A percentile compares a stretch with the other conserved stretches of the same genome.
Conservation (phyloP, 805 yeast genomes). For the Saccharomycodes ludwigii region DNA sequence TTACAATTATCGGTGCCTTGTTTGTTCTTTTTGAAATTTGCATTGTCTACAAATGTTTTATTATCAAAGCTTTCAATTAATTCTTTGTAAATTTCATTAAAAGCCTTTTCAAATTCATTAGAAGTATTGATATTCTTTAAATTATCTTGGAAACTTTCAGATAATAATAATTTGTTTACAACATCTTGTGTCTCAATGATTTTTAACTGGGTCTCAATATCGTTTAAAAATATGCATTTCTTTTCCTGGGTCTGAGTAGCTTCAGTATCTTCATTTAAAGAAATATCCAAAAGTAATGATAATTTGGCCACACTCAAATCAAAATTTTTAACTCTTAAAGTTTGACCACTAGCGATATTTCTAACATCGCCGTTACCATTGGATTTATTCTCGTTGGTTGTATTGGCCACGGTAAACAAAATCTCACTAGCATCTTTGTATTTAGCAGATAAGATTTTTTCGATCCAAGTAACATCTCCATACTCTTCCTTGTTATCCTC, state of each 20-base stretch:
- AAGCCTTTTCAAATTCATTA: conserved; percentile 13
- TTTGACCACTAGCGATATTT: no score
- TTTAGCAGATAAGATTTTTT: conserved; percentile 39
- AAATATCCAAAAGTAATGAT: conserved; percentile 39
- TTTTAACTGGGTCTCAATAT: conserved; percentile 19
- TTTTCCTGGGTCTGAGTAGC: conserved; percentile 5
- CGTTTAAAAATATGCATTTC: conserved; percentile 1
- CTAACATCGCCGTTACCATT: no score
- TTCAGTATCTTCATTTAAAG: no score
- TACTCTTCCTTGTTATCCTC: conserved; percentile 29
- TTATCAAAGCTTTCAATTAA: conserved; percentile 17
- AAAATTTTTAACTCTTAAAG: conserved; percentile 19
- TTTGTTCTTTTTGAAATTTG: not conserved
- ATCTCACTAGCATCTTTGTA: conserved; percentile 38
- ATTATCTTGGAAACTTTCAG: conserved; percentile 20
- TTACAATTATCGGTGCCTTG: not conserved
- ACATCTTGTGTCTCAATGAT: conserved; percentile 36
- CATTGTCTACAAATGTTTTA: conserved; percentile 20
- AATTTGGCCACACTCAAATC: conserved; percentile 65
- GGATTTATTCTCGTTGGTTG: conserved; percentile 30
- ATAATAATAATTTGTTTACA: conserved; percentile 17
- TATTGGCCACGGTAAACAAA: conserved; percentile 32
- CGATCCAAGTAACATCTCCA: conserved; percentile 60
- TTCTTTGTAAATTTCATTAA: conserved; percentile 13
- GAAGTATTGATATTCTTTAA: conserved; percentile 15